Conservation (phyloP, 2,329 filamentous ascomycete species). For the Microsporum canis region DNA sequence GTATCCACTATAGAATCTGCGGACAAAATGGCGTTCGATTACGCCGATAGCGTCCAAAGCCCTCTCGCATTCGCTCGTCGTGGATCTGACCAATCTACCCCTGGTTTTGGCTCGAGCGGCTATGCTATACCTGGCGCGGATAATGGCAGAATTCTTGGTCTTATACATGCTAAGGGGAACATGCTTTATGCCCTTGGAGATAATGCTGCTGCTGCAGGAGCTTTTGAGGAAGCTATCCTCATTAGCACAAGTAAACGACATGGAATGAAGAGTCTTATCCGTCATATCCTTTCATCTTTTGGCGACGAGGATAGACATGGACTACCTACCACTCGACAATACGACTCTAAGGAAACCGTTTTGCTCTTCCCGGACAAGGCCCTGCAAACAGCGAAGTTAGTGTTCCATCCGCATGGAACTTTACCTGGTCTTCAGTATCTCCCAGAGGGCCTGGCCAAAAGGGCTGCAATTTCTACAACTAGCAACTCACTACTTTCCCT, state of each 20-base stretch:
- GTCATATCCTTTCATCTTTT: conserved; percentile 61
- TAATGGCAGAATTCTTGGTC: conserved; percentile 83
- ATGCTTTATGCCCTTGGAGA: conserved; percentile 89
- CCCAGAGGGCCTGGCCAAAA: conserved; percentile 57
- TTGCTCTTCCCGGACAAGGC: conserved; percentile 75
- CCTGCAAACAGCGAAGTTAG: conserved; percentile 66
- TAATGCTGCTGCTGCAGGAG: conserved; percentile 64
- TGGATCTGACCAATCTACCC: conserved; percentile 24
- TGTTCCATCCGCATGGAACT: conserved; percentile 65
- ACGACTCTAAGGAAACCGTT: conserved; percentile 47
- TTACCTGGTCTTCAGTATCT: conserved; percentile 70
- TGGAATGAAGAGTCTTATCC: conserved; percentile 68
- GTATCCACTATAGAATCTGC: conserved; percentile 42
- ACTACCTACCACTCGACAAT: conserved; percentile 24
- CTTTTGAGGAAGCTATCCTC: conserved; percentile 89
- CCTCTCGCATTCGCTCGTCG: conserved; percentile 19
- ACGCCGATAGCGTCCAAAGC: conserved; percentile 35
- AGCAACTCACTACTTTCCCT: conserved; percentile 91
- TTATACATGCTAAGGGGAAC: conserved; percentile 96
- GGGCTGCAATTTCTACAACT: conserved; percentile 78
- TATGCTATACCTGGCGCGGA: conserved; percentile 76
- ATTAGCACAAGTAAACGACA: conserved; percentile 66
- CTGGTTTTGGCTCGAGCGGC: conserved; percentile 63
- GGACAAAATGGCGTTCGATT: conserved; percentile 49
- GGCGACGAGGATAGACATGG: conserved; percentile 34